Conservation (phyloP, 2,329 filamentous ascomycete genomes). For the Xylariaceae sp. region DNA sequence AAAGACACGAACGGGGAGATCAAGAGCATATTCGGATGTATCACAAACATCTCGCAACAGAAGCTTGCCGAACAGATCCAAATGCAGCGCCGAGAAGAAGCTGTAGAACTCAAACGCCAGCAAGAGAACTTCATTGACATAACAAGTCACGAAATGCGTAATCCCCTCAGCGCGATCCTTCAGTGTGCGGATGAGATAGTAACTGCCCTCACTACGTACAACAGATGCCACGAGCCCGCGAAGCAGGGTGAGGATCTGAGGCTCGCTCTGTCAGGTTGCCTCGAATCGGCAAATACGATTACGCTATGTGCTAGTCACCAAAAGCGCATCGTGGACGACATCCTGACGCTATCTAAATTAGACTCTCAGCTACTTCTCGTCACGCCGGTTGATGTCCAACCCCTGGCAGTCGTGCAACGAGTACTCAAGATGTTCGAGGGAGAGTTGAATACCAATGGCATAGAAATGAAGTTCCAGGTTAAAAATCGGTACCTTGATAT, state of each 20-base stretch:
- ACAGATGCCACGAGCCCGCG: slow-evolving; percentile 32
- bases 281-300: slow-evolving; percentile 79
- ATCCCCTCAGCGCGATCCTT: slow-evolving; percentile 69
- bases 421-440: slow-evolving; percentile 77
- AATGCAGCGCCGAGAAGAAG: slow-evolving; percentile 72
- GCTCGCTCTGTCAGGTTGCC: slow-evolving; percentile 46
- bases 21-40: slow-evolving; percentile 73
- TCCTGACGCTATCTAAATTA: slow-evolving; percentile 64
- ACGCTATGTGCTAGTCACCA: slow-evolving; percentile 76
- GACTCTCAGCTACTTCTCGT: slow-evolving; percentile 68
- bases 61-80: slow-evolving; percentile 82
- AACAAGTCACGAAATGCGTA: slow-evolving; percentile 72
- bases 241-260: slow-evolving; percentile 43
- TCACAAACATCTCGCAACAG: slow-evolving; percentile 81
- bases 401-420: slow-evolving; percentile 62
- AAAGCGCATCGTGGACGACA: slow-evolving; percentile 67
- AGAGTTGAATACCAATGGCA: slow-evolving; percentile 67
- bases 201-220: slow-evolving; percentile 44
- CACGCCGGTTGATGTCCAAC: slow-evolving; percentile 66
- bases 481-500: slow-evolving; percentile 64
- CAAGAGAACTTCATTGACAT: slow-evolving; percentile 72
- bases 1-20: slow-evolving; percentile 59
- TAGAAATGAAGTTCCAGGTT: slow-evolving; percentile 65
- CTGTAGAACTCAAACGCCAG: slow-evolving; percentile 72
- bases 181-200: slow-evolving; percentile 74